Conservation (phyloP, 306 rosid species). For the Luffa aegyptiaca region DNA sequence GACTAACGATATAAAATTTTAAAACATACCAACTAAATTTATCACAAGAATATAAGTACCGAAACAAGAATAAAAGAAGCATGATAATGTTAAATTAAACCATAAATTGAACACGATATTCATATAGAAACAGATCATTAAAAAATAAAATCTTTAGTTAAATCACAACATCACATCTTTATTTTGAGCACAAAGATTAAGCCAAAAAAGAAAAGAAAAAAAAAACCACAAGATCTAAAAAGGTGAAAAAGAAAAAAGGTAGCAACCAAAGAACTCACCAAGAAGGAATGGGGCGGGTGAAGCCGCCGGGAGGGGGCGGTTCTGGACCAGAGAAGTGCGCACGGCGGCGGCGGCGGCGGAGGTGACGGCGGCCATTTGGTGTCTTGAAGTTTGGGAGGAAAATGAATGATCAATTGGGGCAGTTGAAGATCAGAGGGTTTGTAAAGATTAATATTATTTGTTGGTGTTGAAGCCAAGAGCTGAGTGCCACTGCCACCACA, state of each 20-base stretch:
- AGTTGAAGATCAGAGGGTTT: constrained; percentile 16
- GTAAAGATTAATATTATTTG: constrained; percentile 27
- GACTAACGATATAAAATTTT: too few species aligned
- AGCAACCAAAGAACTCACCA: constrained; percentile 28
- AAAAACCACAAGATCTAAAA: neutral
- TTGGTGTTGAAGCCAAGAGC: neutral
- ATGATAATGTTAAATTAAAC: too few species aligned
- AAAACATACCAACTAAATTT: neutral
- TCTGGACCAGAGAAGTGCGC: constrained; percentile 42
- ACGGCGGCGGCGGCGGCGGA: constrained; percentile 43
- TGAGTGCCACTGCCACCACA: constrained; percentile 25
- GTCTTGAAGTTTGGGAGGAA: neutral
- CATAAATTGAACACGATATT: too few species aligned
- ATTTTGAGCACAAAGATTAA: neutral
- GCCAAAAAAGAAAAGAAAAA: too few species aligned
- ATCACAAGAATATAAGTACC: neutral
- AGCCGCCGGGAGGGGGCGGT: constrained; percentile 27
- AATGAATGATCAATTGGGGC: neutral
- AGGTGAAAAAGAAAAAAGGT: neutral
- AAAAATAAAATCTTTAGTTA: too few species aligned
- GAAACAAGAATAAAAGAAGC: too few species aligned
- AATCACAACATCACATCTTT: too few species aligned
- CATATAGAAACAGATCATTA: too few species aligned
- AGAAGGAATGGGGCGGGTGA: constrained; percentile 50
- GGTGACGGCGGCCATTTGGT: constrained; percentile 63